Evolutionary conservation across 768 basidiomycete genomes (phyloP).

Genomic region (Strobilomyces dryophilus): DNA sequence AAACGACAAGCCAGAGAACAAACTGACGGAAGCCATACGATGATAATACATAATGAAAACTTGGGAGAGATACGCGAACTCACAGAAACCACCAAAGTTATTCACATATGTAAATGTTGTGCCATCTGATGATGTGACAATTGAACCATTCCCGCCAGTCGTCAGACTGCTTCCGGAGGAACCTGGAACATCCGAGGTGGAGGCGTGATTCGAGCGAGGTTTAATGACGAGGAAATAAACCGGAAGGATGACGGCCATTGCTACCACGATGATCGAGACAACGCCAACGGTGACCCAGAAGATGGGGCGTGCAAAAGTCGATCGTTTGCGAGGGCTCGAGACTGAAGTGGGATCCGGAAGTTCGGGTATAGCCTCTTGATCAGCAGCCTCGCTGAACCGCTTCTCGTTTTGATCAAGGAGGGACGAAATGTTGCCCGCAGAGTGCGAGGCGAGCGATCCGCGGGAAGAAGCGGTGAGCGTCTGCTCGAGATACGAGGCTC

Average conservation of each 20-base stretch:
- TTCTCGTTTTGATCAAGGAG: slow-evolving; percentile 23
- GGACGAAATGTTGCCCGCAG: slow-evolving; percentile 22
- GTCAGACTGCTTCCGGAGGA: slow-evolving; percentile 12
- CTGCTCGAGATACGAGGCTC: slow-evolving; percentile 26
- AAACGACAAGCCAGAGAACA: neutral
- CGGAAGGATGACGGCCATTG: slow-evolving; percentile 41
- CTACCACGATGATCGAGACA: slow-evolving; percentile 25
- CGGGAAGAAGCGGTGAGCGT: slow-evolving; percentile 17
- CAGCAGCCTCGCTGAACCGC: slow-evolving; percentile 5
- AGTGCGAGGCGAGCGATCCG: slow-evolving; percentile 17
- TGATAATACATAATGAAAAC: neutral
- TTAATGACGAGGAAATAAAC: slow-evolving; percentile 33
- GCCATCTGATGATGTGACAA: slow-evolving; percentile 61
- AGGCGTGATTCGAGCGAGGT: slow-evolving; percentile 5
- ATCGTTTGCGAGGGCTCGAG: slow-evolving; percentile 17
- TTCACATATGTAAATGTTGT: slow-evolving; percentile 74
- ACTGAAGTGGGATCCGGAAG: neutral
- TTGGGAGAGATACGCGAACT: slow-evolving; percentile 24
- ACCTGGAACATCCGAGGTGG: neutral
- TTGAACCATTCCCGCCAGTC: slow-evolving; percentile 67
- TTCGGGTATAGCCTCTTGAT: neutral
- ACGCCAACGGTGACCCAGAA: slow-evolving; percentile 29
- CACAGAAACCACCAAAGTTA: slow-evolving; percentile 70
- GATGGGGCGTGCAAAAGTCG: slow-evolving; percentile 17
- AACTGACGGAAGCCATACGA: neutral